Conservation (phyloP, 1,284 basidiomycete species). For the Ustilago loliicola region DNA sequence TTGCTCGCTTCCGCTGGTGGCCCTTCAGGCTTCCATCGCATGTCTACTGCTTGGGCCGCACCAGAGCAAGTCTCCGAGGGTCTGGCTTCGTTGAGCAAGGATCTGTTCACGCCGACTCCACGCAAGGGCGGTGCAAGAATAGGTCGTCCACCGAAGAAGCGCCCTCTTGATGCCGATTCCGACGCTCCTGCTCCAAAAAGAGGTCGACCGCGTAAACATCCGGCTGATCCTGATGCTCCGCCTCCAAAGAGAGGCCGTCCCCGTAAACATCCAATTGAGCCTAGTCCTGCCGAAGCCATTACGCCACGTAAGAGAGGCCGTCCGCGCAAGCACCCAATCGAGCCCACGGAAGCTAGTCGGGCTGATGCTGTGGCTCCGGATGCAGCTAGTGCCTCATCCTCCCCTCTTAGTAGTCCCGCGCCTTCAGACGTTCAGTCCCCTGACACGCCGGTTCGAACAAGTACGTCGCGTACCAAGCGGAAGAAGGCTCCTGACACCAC, state of each 20-base stretch:
- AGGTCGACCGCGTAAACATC: constrained; percentile 30
- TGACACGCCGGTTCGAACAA: neutral
- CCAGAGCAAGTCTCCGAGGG: constrained; percentile 11
- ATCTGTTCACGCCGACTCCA: constrained; percentile 24
- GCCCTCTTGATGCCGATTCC: constrained; percentile 11
- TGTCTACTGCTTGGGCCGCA: constrained; percentile 19
- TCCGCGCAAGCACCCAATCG: constrained; percentile 20
- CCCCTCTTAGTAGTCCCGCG: neutral
- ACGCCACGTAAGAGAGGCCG: constrained; percentile 20
- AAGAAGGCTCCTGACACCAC: neutral
- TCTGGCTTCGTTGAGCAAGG: constrained; percentile 14
- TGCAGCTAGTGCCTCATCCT: neutral
- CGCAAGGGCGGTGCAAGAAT: constrained; percentile 5
- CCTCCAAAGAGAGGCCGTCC: constrained; percentile 21
- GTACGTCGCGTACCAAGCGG: neutral
- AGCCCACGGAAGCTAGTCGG: constrained; percentile 6
- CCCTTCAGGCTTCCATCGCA: constrained; percentile 21
- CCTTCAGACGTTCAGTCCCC: neutral
- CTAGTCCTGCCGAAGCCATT: neutral
- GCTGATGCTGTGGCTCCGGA: neutral
- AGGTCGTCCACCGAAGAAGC: constrained; percentile 31
- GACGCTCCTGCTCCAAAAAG: constrained; percentile 17
- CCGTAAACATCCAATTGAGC: constrained; percentile 19
- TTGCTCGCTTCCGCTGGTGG: constrained; percentile 40
- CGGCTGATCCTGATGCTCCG: constrained; percentile 5